These are phyloP conservation scores for Ascoidea asiatica DNA, from an alignment of 805 yeast genomes.

Conservation along the genomic window DNA sequence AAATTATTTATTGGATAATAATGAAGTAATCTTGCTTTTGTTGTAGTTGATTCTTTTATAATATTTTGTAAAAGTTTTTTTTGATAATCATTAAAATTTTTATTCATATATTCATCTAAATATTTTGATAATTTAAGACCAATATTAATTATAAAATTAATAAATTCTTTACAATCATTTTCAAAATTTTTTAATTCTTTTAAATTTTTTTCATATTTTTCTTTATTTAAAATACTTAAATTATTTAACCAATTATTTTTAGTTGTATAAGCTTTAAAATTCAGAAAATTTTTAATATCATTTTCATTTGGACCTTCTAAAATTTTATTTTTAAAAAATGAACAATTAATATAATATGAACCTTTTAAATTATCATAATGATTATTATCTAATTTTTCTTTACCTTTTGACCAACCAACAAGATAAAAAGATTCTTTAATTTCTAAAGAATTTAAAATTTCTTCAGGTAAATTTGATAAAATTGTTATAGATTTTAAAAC, in stretches of 20 bases:
- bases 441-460: conserved; percentile 25
- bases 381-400: conserved; percentile 32
- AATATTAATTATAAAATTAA: conserved; percentile 32
- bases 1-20: conserved; percentile 26
- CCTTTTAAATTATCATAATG: conserved; percentile 38
- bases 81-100: conserved; percentile 18
- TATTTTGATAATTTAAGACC: conserved; percentile 37
- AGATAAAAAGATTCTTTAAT: conserved; percentile 36
- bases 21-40: conserved; percentile 45
- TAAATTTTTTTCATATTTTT: neutral
- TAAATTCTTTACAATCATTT: conserved; percentile 22
- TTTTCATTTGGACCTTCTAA: conserved; percentile 32
- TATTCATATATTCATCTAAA: conserved; percentile 31
- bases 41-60: conserved; percentile 34
- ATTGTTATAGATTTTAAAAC: conserved; percentile 30
- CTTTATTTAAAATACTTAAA: neutral
- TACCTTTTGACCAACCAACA: conserved; percentile 51
- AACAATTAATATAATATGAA: conserved; percentile 44
- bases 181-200: conserved; percentile 22
- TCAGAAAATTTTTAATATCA: conserved; percentile 19
- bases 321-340: conserved; percentile 29
- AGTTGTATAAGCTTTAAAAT: conserved; percentile 30
- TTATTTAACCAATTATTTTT: conserved; percentile 40
- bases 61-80: conserved; percentile 27
- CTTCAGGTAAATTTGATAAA: conserved; percentile 25